Evolutionary conservation across 2,329 filamentous ascomycete genomes (phyloP).

Genomic region (Phialophora tarda): DNA sequence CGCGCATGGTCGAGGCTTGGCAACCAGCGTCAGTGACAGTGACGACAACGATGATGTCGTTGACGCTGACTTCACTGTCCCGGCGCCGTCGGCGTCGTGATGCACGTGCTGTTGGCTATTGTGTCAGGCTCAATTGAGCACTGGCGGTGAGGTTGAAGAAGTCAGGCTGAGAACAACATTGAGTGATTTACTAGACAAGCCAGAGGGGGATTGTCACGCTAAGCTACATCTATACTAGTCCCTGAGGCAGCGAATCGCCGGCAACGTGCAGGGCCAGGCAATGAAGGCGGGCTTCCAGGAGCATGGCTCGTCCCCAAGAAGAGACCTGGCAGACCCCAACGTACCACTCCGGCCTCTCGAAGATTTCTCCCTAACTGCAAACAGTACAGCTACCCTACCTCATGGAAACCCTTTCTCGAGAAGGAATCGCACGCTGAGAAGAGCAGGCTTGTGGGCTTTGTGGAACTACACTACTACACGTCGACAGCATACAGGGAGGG

Average conservation of each 20-base stretch:
- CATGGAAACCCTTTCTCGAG: not conserved
- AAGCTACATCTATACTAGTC: not conserved
- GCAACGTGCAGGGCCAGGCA: not conserved
- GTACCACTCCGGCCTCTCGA: no score
- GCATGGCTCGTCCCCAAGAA: not conserved
- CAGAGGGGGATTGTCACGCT: not conserved
- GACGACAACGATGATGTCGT: not conserved
- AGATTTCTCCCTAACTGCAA: not conserved
- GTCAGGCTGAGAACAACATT: slow-evolving; percentile 1
- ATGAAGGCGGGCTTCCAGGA: not conserved
- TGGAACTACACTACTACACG: not conserved
- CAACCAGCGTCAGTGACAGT: not conserved
- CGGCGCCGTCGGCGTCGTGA: not conserved
- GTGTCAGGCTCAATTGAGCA: slow-evolving; percentile 2
- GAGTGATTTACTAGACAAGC: not conserved
- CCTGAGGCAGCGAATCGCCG: not conserved
- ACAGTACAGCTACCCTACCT: not conserved
- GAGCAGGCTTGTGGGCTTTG: not conserved
- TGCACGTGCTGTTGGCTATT: not conserved
- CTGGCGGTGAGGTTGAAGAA: slow-evolving; percentile 8
- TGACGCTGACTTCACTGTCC: not conserved
- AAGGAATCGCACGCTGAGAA: not conserved
- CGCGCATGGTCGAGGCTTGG: slow-evolving; percentile 7
- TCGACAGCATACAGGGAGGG: not conserved
- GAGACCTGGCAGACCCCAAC: not conserved